Evolutionary conservation across 2,329 filamentous ascomycete genomes (phyloP).

Genomic region (Cladosporium sp.): DNA sequence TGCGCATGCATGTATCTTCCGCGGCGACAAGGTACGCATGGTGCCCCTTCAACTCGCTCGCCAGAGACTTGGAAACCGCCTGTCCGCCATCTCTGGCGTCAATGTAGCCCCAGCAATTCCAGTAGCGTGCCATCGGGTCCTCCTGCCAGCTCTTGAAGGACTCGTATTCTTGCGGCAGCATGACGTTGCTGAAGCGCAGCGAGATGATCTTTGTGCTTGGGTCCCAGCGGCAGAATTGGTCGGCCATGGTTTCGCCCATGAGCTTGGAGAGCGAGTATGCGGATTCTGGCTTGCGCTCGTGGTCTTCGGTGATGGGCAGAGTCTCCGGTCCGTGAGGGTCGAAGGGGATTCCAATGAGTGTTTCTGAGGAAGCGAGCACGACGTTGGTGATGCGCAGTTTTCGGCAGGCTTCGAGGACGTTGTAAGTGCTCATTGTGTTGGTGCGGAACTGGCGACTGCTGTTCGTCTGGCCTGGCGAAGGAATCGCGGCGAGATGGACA

Average conservation of each 20-base stretch:
- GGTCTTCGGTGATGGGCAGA: constrained; percentile 27
- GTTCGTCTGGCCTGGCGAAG: constrained; percentile 28
- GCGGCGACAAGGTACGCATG: constrained; percentile 28
- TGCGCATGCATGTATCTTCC: constrained; percentile 28
- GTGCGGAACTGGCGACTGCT: constrained; percentile 28
- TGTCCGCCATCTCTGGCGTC: constrained; percentile 28
- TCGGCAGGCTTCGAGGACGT: constrained; percentile 28
- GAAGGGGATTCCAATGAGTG: constrained; percentile 29
- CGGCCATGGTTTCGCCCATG: constrained; percentile 27
- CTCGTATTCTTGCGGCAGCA: constrained; percentile 27
- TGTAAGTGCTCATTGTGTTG: constrained; percentile 30
- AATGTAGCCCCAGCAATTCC: constrained; percentile 31
- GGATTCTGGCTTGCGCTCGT: constrained; percentile 25
- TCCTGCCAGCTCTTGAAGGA: constrained; percentile 27
- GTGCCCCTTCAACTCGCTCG: constrained; percentile 24
- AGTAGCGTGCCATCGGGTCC: constrained; percentile 27
- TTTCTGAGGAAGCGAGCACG: constrained; percentile 29
- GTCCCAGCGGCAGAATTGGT: constrained; percentile 28
- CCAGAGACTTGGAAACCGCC: constrained; percentile 24
- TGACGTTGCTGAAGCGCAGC: constrained; percentile 29
- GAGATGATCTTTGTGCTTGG: constrained; percentile 27
- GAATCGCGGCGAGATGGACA: constrained; percentile 29
- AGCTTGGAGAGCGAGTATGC: constrained; percentile 28
- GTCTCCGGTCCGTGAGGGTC: constrained; percentile 24
- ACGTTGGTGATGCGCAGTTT: constrained; percentile 29